phyloP scores from a whole-genome alignment of 106 monocot species.

The Phalaenopsis equestris region DNA sequence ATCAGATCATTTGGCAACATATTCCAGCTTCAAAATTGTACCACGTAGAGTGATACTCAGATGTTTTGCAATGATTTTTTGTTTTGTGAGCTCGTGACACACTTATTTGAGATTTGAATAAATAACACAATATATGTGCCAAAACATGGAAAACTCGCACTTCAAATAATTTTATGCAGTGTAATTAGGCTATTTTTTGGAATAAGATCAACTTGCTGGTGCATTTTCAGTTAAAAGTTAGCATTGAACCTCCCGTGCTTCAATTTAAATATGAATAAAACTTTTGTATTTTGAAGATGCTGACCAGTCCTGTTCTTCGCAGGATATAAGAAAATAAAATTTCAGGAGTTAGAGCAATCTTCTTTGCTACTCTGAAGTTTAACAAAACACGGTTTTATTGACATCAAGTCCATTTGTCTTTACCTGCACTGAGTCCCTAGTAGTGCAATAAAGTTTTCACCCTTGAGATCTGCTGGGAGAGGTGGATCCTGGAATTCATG shows the following conservation, averaged over 20 bases:
- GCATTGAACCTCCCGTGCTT: background rate
- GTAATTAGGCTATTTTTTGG: background rate
- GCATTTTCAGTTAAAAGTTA: background rate
- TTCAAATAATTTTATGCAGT: background rate
- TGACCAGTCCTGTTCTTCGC: background rate
- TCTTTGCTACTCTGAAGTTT: background rate
- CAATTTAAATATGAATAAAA: too few relatives aligned
- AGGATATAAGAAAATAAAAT: background rate
- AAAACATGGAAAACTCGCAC: background rate
- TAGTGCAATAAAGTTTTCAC: constrained; percentile 59
- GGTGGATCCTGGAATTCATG: constrained; percentile 54
- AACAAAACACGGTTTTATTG: background rate
- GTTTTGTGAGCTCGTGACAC: background rate
- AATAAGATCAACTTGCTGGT: background rate
- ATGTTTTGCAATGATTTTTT: background rate
- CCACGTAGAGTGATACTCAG: background rate
- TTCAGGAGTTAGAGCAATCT: background rate
- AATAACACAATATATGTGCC: background rate
- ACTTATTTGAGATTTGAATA: background rate
- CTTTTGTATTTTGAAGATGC: too few relatives aligned
- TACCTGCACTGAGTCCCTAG: constrained; percentile 79
- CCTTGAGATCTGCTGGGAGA: constrained; percentile 66
- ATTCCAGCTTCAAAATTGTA: background rate
- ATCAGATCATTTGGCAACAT: background rate
- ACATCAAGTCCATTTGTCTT: background rate